Base-by-base conservation (phyloP, 176 grass and related monocot species). In the Bromus sterilis region DNA sequence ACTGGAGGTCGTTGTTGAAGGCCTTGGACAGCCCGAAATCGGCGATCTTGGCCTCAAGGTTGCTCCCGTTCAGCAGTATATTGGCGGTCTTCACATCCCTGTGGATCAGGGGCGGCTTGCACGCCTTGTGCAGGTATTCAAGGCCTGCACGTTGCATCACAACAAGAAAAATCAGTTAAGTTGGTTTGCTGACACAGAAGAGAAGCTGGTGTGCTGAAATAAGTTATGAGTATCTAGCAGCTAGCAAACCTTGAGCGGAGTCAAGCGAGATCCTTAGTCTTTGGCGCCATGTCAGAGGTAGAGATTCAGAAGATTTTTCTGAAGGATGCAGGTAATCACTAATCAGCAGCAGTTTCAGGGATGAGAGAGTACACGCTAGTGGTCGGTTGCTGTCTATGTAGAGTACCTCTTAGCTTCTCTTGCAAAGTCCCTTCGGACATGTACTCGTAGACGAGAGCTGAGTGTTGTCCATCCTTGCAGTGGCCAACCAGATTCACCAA, bases 401-500 rank as follows among this genome's bases (percentile, higher is more conserved):
- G 42, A 37, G 7, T 49, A 92, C 91, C 88, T 93, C 85, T 93
- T 12, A 93, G 76, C 20, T 85, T 75, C 21, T 76, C 72, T 70
- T 85, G 58, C 4, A 93, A 51, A 9, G 77, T 83, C 28, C 91
- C 91, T 57, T 87, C 70, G 18, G 91, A 79, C 85, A 93, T 85
- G 78, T 85, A 86, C 60, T 93, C 91, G 7, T 83, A 93, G 24
- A 90, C 62, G 9, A 90, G 78, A 6, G 81, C 91, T 3, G 81
- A 70, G 25, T 79, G 68, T 9, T 85, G 66, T 20, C 74, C 82
- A 66, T 93, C 85, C 65, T 82, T 88, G 80, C 82, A 90, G 64
- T 93, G 89, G 7, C 91, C 91, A 29, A 90, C 57, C 87, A 93
- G 68, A 56, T 85, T 88, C 30, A 93, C 85, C 32, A 93, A 41